Conservation (phyloP, 208 protist genomes). For the Trypanosoma platydactyli region DNA sequence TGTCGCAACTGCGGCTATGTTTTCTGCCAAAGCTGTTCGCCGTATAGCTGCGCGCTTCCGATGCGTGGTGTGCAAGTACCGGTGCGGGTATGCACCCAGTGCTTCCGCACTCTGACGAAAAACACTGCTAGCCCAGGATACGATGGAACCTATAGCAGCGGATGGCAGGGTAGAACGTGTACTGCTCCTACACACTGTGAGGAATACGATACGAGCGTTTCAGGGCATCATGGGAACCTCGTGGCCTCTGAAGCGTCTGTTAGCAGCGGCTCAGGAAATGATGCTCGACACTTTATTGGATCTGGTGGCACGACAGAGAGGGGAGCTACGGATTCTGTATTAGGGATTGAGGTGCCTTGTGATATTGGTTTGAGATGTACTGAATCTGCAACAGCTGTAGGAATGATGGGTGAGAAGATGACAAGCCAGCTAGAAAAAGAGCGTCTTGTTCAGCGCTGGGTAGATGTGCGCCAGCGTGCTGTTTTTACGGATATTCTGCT, state of each 20-base stretch:
- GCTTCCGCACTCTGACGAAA: conserved; percentile 46
- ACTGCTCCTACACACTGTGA: background rate
- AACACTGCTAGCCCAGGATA: background rate
- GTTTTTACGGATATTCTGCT: conserved; percentile 79
- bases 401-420: background rate
- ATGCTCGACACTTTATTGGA: conserved; percentile 8
- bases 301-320: background rate
- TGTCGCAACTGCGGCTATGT: conserved; percentile 94
- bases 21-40: conserved; percentile 89
- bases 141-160: background rate
- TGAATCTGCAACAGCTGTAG: conserved; percentile 2
- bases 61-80: conserved; percentile 45
- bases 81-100: conserved; percentile 75
- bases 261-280: background rate
- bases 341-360: conserved; percentile 24
- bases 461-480: conserved; percentile 51
- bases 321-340: background rate
- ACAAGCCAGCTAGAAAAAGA: conserved; percentile 51
- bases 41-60: conserved; percentile 47
- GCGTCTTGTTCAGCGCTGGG: conserved; percentile 52
- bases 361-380: conserved; percentile 5
- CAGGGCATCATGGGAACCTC: background rate
- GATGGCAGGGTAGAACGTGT: background rate
- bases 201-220: background rate
- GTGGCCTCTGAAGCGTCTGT: background rate